phyloP scores from a whole-genome alignment of 176 grass and related monocot species.

The Triticum timopheevii region DNA sequence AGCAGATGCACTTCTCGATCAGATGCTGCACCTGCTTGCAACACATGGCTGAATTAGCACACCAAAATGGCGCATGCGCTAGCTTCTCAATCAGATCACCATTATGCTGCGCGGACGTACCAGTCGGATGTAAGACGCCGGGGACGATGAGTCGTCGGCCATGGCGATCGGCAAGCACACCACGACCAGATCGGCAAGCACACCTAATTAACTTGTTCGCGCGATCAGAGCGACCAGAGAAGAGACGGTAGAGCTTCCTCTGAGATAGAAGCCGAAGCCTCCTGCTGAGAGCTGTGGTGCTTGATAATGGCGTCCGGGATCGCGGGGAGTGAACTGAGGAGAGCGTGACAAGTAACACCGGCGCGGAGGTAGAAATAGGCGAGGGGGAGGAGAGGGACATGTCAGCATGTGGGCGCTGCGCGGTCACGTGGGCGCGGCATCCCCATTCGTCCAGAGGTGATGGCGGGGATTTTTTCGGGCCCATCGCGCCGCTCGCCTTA shows the following conservation, averaged over 20 bases:
- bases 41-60: background rate
- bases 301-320: background rate
- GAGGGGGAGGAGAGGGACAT: conserved; percentile 1
- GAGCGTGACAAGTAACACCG: conserved; percentile 23
- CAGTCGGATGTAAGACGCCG: conserved; percentile 72
- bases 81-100: background rate
- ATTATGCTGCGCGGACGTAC: background rate
- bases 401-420: conserved; percentile 16
- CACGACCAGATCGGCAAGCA: too few relatives aligned
- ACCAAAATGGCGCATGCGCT: background rate
- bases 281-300: background rate
- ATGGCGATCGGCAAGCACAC: conserved; percentile 1
- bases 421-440: conserved; percentile 52
- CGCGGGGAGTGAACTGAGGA: background rate
- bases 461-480: conserved; percentile 32
- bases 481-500: conserved; percentile 26
- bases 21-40: conserved; percentile 66
- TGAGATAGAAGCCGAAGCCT: background rate
- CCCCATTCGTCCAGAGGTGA: conserved; percentile 42
- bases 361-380: conserved; percentile 46
- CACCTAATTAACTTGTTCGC: background rate
- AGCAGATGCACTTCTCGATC: conserved; percentile 81
- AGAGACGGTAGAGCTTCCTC: background rate
- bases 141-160: conserved; percentile 43
- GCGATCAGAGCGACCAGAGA: background rate